Percentiles rank a stretch among this genome's conserved stretches.
Conservation (phyloP, 148 eudicot species). For the Amaranthus palmeri region DNA sequence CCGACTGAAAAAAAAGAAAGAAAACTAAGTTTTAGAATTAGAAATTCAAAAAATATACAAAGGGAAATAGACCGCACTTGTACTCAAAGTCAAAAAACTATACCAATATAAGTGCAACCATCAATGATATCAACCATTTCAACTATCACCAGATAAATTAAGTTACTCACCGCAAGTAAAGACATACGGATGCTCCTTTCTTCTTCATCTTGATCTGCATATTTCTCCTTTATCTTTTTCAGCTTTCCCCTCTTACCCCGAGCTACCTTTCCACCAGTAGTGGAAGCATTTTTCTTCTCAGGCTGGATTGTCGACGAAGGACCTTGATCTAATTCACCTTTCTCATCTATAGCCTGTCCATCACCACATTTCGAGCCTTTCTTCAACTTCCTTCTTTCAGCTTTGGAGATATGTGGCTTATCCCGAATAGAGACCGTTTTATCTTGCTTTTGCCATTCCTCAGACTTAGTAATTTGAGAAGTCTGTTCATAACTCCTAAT, state of each 20-base stretch:
- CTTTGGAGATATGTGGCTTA: slow-evolving; percentile 82
- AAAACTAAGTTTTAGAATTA: slow-evolving; percentile 7
- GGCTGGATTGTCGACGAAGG: slow-evolving; percentile 30
- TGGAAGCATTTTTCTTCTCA: slow-evolving; percentile 38
- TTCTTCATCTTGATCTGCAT: slow-evolving; percentile 96
- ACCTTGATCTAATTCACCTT: slow-evolving; percentile 35
- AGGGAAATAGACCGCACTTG: not conserved
- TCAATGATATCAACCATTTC: slow-evolving; percentile 7
- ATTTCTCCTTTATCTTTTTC: slow-evolving; percentile 95
- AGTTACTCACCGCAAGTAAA: slow-evolving; percentile 76
- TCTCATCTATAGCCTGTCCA: slow-evolving; percentile 26
- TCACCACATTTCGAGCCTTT: slow-evolving; percentile 61
- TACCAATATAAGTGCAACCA: not conserved
- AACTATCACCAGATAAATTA: slow-evolving; percentile 5
- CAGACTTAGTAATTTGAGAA: slow-evolving; percentile 33
- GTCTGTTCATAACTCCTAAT: slow-evolving; percentile 46
- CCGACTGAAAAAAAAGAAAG: slow-evolving; percentile 49
- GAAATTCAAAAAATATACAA: not conserved
- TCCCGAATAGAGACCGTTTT: slow-evolving; percentile 42
- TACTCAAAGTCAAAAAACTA: not conserved
- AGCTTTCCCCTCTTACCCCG: slow-evolving; percentile 96
- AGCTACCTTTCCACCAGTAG: slow-evolving; percentile 57
- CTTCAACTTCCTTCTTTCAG: slow-evolving; percentile 85
- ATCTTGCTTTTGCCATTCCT: slow-evolving; percentile 36
- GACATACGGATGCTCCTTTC: slow-evolving; percentile 92